Base-by-base conservation (phyloP, 176 grass and related monocot genomes). In the Oryza officinalis region DNA sequence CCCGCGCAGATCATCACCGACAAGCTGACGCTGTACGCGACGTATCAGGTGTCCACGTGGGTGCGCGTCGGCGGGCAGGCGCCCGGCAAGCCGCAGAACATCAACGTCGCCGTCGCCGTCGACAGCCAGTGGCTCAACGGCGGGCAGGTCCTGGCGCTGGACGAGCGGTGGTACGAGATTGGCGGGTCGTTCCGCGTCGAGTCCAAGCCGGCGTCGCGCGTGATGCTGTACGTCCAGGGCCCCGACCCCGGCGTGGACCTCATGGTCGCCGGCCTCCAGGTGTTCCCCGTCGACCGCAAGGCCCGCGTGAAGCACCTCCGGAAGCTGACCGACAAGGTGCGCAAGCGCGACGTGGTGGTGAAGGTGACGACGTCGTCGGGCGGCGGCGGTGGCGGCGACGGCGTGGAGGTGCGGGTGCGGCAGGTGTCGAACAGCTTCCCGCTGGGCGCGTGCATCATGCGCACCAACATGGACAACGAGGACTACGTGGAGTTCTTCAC, bases 381-480 rank as follows among this genome's bases (percentile, higher is more conserved):
- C 70, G 84, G 60, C 33, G 31, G 28, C 20, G 10, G 70, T 12
- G 70, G 15, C 49, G 69, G 33, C 33, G 33, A 12, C 4, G 81
- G 57, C 2, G 81, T 80, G 33, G 81, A 87, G 18, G 87, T 95
- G 54, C 81, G 78, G 13, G 91, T 98, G 27, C 71, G 33, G 0
- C 96, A 98, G 78, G 85, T 68, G 43, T 81, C 88, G 22, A 95
- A 98, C 87, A 95, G 89, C 83, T 95, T 98, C 75, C 96, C 96
- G 1, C 76, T 98, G 22, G 96, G 93, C 15, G 78, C 92, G 44
- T 98, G 96, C 87, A 91, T 95, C 66, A 88, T 83, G 78, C 88
- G 92, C 28, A 95, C 86, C 50, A 93, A 91, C 91, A 95, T 98
- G 71, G 96, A 98, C 69, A 98, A 98, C 63, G 96, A 98, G 76